A percentile compares a stretch with the other conserved stretches of the same genome.
Evolutionary conservation across 2,329 filamentous ascomycete species (phyloP).

Genomic region (Fusarium xyrophilum): DNA sequence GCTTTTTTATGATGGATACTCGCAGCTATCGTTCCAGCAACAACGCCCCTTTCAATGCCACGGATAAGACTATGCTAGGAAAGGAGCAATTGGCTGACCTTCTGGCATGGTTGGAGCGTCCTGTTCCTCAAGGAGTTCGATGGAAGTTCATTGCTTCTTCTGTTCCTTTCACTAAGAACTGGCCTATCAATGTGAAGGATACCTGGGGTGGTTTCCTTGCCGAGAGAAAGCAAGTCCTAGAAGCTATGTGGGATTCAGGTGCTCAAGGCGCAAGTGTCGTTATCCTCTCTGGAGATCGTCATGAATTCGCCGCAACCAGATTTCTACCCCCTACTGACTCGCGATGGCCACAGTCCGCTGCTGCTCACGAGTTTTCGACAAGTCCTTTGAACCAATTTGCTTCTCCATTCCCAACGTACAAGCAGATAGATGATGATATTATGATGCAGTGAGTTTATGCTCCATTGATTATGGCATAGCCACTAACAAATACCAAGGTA

Average conservation of each 20-base stretch:
- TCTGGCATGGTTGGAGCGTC: constrained; percentile 74
- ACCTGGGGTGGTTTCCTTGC: constrained; percentile 93
- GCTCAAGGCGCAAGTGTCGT: constrained; percentile 77
- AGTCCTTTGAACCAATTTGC: constrained; percentile 96
- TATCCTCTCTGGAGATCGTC: constrained; percentile 88
- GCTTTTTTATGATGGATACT: constrained; percentile 95
- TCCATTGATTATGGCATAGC: not conserved
- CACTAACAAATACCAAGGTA: constrained; percentile 58
- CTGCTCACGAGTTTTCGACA: constrained; percentile 89
- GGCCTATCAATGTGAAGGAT: constrained; percentile 85
- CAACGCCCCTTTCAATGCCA: constrained; percentile 62
- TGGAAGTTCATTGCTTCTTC: constrained; percentile 95
- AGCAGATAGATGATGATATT: constrained; percentile 80
- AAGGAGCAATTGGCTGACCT: constrained; percentile 79
- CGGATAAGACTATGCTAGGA: constrained; percentile 87
- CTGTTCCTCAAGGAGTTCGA: constrained; percentile 77
- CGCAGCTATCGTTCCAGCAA: constrained; percentile 82
- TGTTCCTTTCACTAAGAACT: constrained; percentile 97
- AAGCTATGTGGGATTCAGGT: constrained; percentile 92
- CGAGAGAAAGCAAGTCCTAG: constrained; percentile 79
- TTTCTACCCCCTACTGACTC: constrained; percentile 69
- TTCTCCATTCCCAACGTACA: constrained; percentile 82
- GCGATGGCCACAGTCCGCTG: constrained; percentile 67
- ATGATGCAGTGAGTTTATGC: constrained; percentile 74
- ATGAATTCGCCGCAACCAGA: constrained; percentile 92